These are phyloP conservation scores for Phallus indusiatus DNA, from an alignment of 768 basidiomycete species.

Conservation along the genomic window DNA sequence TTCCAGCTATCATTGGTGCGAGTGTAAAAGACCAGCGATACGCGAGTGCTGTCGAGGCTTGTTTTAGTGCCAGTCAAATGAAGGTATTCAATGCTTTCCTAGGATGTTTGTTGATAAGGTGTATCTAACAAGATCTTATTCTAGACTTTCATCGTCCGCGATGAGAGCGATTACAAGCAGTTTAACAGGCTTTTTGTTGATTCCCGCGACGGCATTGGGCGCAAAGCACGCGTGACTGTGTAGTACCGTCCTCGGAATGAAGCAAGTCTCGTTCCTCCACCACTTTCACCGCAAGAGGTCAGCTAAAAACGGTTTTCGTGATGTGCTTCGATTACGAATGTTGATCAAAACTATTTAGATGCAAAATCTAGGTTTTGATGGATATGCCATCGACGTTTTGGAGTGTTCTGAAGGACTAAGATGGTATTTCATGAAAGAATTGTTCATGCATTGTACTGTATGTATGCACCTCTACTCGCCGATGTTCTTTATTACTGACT, in stretches of 20 bases:
- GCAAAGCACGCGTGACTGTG: constrained; percentile 46
- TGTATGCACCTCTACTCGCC: constrained; percentile 20
- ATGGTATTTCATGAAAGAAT: constrained; percentile 55
- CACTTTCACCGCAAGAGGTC: constrained; percentile 55
- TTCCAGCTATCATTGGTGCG: constrained; percentile 71
- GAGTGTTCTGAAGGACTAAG: constrained; percentile 66
- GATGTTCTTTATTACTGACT: no score
- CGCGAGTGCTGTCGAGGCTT: constrained; percentile 64
- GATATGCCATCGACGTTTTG: constrained; percentile 75
- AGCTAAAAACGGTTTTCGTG: constrained; percentile 14
- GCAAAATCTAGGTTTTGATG: constrained; percentile 54
- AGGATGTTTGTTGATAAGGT: not conserved
- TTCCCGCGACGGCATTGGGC: constrained; percentile 39
- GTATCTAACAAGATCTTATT: not conserved
- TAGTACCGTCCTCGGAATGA: constrained; percentile 52
- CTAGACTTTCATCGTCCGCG: constrained; percentile 81
- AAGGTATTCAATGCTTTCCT: no score
- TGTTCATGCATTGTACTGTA: constrained; percentile 68
- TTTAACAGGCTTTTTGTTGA: constrained; percentile 67
- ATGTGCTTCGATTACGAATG: no score
- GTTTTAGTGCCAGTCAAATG: constrained; percentile 49
- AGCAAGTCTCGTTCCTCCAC: constrained; percentile 33
- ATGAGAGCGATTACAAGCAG: constrained; percentile 66
- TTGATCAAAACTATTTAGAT: constrained; percentile 38
- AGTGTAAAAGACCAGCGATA: constrained; percentile 55